Base-by-base conservation (phyloP, 1,139 yeast species). In the Saccharomyces hybrid region DNA sequence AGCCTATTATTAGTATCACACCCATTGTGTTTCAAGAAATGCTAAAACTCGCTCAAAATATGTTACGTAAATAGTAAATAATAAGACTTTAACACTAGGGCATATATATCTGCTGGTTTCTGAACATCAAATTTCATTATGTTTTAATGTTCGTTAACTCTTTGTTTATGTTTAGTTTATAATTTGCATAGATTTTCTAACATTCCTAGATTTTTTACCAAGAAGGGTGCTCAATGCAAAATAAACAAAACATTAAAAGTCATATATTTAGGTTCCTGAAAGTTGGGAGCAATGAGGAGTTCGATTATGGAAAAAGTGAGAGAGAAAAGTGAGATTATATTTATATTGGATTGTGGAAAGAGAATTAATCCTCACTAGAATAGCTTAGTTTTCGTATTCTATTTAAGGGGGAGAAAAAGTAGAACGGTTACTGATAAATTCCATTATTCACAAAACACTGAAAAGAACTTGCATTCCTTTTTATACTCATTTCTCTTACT, bases 401-500 rank as follows among this genome's bases (percentile, higher is more conserved):
- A 29, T 29, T 2, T 2, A 29, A 2, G n/a, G n/a, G 32, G 11
- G 32, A 29, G 4, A 29, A 29, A 29, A 29, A 29, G 32, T 29
- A 5, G 14, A n/a, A 46, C 47, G 1, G 28, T 32, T 14, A 28
- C 38, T 4, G 38, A 6, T 25, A 14, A 29, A 46, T 28, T 29
- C 5, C 29, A 28, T 16, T 4, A 14, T 23, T 14, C 3, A 42
- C 7, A 27, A 14, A 46, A 25, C 11, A 11, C n/a, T 13, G 32
- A 25, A 23, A 28, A 2, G 23, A 29, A 14, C 23, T 41, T 16
- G 16, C n/a, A 25, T 13, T 14, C 16, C 19, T n/a, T 13, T 44
- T 66, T 62, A 54, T 77, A 29, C 32, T 16, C 9, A 13, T 14
- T 34, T 34, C 14, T 16, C 11, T 4, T 34, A 34, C 11, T 16